Percentiles rank a stretch among this genome's conserved stretches.
These are phyloP conservation scores for Sporothrix brasiliensis DNA, from an alignment of 2,329 filamentous ascomycete genomes.

Conservation along the genomic window DNA sequence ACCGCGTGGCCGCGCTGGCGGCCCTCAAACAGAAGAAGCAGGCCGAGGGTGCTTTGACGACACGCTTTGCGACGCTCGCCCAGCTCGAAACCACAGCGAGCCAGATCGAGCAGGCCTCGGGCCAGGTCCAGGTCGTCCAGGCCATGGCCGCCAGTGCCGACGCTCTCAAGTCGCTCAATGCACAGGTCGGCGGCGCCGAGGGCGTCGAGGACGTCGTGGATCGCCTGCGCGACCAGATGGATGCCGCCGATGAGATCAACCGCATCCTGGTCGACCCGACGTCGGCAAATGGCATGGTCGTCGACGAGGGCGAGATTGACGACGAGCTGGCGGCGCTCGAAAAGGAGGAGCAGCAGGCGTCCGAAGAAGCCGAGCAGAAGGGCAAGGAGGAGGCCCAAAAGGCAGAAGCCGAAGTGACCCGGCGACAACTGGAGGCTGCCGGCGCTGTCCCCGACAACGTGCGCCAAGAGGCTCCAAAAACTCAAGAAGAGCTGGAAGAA, in stretches of 20 bases:
- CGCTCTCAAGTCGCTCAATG: slow-evolving; percentile 73
- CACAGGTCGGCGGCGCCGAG: slow-evolving; percentile 74
- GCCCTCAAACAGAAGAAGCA: slow-evolving; percentile 82
- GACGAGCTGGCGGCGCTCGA: slow-evolving; percentile 82
- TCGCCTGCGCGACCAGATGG: slow-evolving; percentile 76
- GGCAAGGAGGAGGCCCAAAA: slow-evolving; percentile 54
- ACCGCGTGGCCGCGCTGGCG: slow-evolving; percentile 73
- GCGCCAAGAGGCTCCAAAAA: background rate
- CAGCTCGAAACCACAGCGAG: slow-evolving; percentile 82
- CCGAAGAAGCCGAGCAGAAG: background rate
- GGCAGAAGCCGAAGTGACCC: slow-evolving; percentile 52
- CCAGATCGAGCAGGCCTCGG: slow-evolving; percentile 83
- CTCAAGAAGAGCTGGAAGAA: slow-evolving; percentile 25
- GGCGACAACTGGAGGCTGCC: slow-evolving; percentile 54
- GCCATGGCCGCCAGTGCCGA: slow-evolving; percentile 78
- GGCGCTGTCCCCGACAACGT: slow-evolving; percentile 38
- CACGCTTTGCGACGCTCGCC: slow-evolving; percentile 32
- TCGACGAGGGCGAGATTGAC: slow-evolving; percentile 85
- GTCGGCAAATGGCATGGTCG: slow-evolving; percentile 41
- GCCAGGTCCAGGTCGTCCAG: slow-evolving; percentile 79
- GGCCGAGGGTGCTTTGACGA: slow-evolving; percentile 63
- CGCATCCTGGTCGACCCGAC: slow-evolving; percentile 69
- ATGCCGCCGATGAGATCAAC: slow-evolving; percentile 78
- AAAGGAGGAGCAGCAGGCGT: slow-evolving; percentile 50
- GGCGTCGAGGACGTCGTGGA: slow-evolving; percentile 76